Percentiles rank a stretch among this genome's conserved stretches.
Evolutionary conservation across 176 grass and related monocot genomes (phyloP).

Genomic region (Rhynchospora tenuis): DNA sequence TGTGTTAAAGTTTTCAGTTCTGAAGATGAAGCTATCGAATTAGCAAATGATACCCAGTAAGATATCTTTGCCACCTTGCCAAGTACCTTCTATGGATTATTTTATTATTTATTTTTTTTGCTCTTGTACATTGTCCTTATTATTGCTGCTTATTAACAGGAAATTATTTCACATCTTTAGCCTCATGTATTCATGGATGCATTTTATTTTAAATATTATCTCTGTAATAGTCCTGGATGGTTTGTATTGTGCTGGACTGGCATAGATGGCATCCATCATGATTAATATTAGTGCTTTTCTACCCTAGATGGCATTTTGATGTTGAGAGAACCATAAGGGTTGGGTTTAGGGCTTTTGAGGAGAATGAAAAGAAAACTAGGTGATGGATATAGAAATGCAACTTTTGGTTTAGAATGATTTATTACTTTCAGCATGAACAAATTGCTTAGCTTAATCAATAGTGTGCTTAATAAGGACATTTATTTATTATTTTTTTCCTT

Average conservation of each 20-base stretch:
- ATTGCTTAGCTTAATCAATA: background rate
- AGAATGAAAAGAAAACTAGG: background rate
- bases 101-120: too few relatives aligned
- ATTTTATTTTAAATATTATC: background rate
- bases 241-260: background rate
- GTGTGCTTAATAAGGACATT: background rate
- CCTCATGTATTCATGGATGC: background rate
- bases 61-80: constrained; percentile 2
- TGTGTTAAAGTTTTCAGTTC: constrained; percentile 80
- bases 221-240: background rate
- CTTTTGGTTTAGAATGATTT: background rate
- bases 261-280: background rate
- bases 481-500: constrained; percentile 12
- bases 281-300: background rate
- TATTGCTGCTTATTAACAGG: background rate
- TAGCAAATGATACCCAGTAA: constrained; percentile 92
- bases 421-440: background rate
- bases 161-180: background rate
- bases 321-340: background rate
- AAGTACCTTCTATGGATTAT: background rate
- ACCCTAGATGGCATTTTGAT: background rate
- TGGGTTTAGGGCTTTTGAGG: too few relatives aligned
- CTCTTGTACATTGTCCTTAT: background rate
- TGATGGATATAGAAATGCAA: background rate
- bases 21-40: constrained; percentile 94